These are phyloP conservation scores for maize (Zea mays) DNA, from an alignment of 176 grass and related monocot genomes.

Conservation along the genomic window Zm-B73-REFERENCE-NAM-5.0 NC_050103.1:147871001-147871500, in stretches of 20 bases:
- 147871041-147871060: not conserved
- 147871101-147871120: not conserved
- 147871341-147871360: too few species aligned
- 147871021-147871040: not conserved
- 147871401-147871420: too few species aligned
- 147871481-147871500: too few species aligned
- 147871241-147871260: not conserved
- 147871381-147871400: too few species aligned
- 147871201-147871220: not conserved
- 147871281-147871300: too few species aligned
- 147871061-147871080: not conserved
- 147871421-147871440: too few species aligned
- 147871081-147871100: not conserved
- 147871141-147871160: not conserved
- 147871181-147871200: not conserved
- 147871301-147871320: too few species aligned
- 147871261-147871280: not conserved
- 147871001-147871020: not conserved
- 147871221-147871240: not conserved
- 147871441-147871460: too few species aligned
- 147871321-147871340: too few species aligned
- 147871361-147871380: too few species aligned
- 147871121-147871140: not conserved
- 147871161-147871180: conserved; percentile 16
- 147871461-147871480: too few species aligned